Evolutionary conservation across 495 filamentous ascomycete genomes (phyloP).

Genomic region (Talaromyces thailandensis): DNA sequence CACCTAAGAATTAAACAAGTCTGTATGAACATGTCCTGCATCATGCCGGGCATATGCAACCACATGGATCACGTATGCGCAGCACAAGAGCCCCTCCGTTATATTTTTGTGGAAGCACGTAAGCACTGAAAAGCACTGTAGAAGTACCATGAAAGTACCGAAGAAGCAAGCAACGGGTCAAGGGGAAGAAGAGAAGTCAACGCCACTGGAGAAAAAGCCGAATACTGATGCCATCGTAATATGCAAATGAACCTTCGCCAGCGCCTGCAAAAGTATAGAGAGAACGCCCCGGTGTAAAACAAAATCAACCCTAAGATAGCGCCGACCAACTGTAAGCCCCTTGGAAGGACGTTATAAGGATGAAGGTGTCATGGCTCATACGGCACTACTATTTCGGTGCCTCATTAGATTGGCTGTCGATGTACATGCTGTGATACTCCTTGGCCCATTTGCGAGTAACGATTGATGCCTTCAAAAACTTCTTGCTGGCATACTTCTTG

Average conservation of each 20-base stretch:
- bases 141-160: neutral
- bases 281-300: constrained; percentile 8
- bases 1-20: neutral
- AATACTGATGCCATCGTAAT: constrained; percentile 9
- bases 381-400: constrained; percentile 24
- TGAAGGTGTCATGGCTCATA: constrained; percentile 15
- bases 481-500: constrained; percentile 98
- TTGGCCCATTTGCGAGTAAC: constrained; percentile 90
- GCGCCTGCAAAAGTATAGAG: constrained; percentile 6
- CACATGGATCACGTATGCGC: neutral
- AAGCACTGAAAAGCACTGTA: neutral
- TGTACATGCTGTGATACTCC: constrained; percentile 46
- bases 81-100: neutral
- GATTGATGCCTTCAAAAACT: constrained; percentile 74
- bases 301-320: constrained; percentile 6
- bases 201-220: neutral
- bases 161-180: neutral
- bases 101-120: neutral
- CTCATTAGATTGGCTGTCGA: constrained; percentile 23
- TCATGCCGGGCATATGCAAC: neutral
- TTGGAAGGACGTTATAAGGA: constrained; percentile 6
- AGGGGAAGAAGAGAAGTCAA: neutral
- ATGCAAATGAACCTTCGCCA: constrained; percentile 6
- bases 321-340: constrained; percentile 4
- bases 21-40: neutral